Evolutionary conservation across 2,329 filamentous ascomycete genomes (phyloP), one percentile per base, ranked within the genome.

Genomic region (Rhynchosporium graminicola): DNA sequence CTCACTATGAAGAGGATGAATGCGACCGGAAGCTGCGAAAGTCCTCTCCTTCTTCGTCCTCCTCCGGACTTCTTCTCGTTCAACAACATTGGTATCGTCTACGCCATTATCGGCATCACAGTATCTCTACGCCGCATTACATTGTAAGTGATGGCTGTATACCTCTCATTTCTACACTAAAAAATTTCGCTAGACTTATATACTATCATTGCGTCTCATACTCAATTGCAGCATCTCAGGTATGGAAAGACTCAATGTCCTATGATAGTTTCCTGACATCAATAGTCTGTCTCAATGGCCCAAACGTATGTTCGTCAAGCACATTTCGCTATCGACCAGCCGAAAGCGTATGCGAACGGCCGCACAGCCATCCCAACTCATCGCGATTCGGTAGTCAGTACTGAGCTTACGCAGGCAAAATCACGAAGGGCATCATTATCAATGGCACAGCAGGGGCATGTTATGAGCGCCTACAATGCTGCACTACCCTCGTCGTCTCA

Each of bases 61-160:
- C 48, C 38, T 55, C 36, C 52, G 15, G 9, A n/a, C 28, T 36
- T 59, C n/a, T 29, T n/a, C 9, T 45, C 38, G 20, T 13, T 62
- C 45, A 46, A 40, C 40, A 54, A 15, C 36, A 60, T 33, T 52
- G 46, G 40, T 43, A 51, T 57, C 50, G 65, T 40, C 56, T n/a
- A 48, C 38, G 54, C 45, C 29, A 54, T 56, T 38, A 60, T 48
- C 45, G 43, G 46, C 55, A 61, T 73, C 43, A 64, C 46, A 67
- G 42, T n/a, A 67, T 66, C 57, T 48, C 57, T 67, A 66, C 31
- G 33, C 9, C n/a, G n/a, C 55, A 54, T 43, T 65, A 52, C 54
- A 63, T 61, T 50, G 64, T 65, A 42, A 63, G 62, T 59, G 26
- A 33, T 12, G 31, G n/a, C n/a, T n/a, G 5, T n/a, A n/a, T 38